A percentile compares a stretch with the other conserved stretches of the same genome.
phyloP scores from a whole-genome alignment of 192 early-diverging fungal genomes.

The Chytriomyces sp. region DNA sequence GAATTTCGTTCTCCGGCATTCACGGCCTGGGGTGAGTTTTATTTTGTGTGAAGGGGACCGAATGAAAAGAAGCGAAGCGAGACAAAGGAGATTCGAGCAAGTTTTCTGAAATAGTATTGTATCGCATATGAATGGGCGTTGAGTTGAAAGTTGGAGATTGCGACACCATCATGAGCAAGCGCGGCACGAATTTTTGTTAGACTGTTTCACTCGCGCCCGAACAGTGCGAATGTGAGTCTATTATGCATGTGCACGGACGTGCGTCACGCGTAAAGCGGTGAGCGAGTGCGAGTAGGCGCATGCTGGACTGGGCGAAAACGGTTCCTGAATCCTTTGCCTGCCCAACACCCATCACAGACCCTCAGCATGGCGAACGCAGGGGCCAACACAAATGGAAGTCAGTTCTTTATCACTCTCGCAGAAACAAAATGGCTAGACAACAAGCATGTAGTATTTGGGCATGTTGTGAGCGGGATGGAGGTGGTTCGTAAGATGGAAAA shows the following conservation, averaged over 20 bases:
- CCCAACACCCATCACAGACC: slow-evolving; percentile 42
- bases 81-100: too few species aligned
- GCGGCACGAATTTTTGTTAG: too few species aligned
- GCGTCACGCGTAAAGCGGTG: too few species aligned
- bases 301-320: slow-evolving; percentile 17
- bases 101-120: too few species aligned
- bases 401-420: slow-evolving; percentile 89
- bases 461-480: slow-evolving; percentile 59
- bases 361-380: slow-evolving; percentile 93
- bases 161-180: too few species aligned
- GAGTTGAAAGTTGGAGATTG: too few species aligned
- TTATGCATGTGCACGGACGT: too few species aligned
- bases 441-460: slow-evolving; percentile 76
- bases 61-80: too few species aligned
- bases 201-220: too few species aligned
- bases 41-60: neutral
- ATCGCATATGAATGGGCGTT: too few species aligned
- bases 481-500: slow-evolving; percentile 68
- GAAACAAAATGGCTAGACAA: slow-evolving; percentile 84
- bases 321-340: neutral
- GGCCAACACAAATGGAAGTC: slow-evolving; percentile 86
- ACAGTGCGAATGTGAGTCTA: too few species aligned
- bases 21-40: slow-evolving; percentile 47
- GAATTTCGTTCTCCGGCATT: slow-evolving; percentile 61
- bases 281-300: too few species aligned